Base-by-base conservation (phyloP, 129 eudicot genomes). In the Calendula officinalis region DNA sequence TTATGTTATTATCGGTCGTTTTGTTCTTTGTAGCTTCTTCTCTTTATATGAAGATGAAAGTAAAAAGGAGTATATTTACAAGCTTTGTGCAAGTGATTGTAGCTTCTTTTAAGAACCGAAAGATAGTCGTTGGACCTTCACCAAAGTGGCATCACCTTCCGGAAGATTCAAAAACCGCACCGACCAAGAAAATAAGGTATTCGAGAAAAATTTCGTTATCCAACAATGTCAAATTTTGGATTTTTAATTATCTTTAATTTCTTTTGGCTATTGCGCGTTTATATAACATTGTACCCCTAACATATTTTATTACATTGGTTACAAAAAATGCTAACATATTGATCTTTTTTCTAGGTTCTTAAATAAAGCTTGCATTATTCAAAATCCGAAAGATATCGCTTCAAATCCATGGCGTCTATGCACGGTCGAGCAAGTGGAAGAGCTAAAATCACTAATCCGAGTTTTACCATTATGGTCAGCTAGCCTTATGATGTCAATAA, bases 21-120 rank as follows among this genome's bases (percentile, higher is more conserved):
- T 41, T 80, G 64, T 88, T 82, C 65, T 77, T 71, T 42, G 16
- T 77, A 50, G 96, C 89, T 32, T 82, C 92, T 67, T 60, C 83
- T 0, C 22, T 82, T 7, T 88, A 88, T 65, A 36, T 84, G 35
- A 84, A 79, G n/a, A n/a, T n/a, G n/a, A n/a, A n/a, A n/a, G n/a
- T n/a, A n/a, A n/a, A n/a, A n/a, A n/a, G n/a, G n/a, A 60, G 62
- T 55, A 17, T 60, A 5, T 27, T 71, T 54, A 71, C 62, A 0
- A 60, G 76, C 62, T 50, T 71, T 50, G 34, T 50, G 2, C 34
- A 50, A 50, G 56, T 50, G 56, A 50, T 81, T 54, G 75, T 78
- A 7, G 46, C 74, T 60, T 91, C 95, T 34, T 81, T 4, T 55
- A 55, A 33, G 40, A 55, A 57, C 45, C 32, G 73, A 2, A 57